A percentile compares a stretch with the other conserved stretches of the same genome.
phyloP scores from a whole-genome alignment of 441 rosid genomes.

The Euphorbia schlechtendalii region DNA sequence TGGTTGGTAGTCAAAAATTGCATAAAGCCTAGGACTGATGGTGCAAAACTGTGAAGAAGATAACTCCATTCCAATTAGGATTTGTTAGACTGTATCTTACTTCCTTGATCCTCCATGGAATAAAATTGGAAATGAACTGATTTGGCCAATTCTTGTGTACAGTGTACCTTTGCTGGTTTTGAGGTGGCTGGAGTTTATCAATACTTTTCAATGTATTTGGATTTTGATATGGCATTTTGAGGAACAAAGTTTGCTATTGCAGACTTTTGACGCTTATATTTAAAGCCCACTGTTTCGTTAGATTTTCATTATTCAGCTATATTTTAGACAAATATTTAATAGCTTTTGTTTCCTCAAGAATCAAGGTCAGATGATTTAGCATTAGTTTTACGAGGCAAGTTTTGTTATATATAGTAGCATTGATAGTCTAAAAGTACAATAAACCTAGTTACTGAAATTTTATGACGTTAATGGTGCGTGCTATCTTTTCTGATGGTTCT shows the following conservation, averaged over 20 bases:
- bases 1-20: not conserved
- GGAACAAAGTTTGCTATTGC: not conserved
- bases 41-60: not conserved
- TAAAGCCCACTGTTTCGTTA: not conserved
- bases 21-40: not conserved
- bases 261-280: not conserved
- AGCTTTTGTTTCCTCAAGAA: not conserved
- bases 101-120: not conserved
- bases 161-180: not conserved
- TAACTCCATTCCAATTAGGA: not conserved
- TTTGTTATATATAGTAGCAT: not conserved
- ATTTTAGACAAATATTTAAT: not conserved
- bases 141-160: not conserved
- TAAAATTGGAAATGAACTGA: not conserved
- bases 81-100: not conserved
- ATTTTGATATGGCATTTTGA: not conserved
- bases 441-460: not conserved
- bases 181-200: not conserved
- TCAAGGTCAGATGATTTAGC: not conserved
- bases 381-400: not conserved
- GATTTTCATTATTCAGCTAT: not conserved
- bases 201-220: not conserved
- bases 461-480: too few species aligned
- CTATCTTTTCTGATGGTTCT: constrained; percentile 2
- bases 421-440: not conserved